Percentiles rank a stretch among this genome's conserved stretches.
phyloP scores from a whole-genome alignment of 371 early-diverging fungal genomes.

The Circinella umbellata region DNA sequence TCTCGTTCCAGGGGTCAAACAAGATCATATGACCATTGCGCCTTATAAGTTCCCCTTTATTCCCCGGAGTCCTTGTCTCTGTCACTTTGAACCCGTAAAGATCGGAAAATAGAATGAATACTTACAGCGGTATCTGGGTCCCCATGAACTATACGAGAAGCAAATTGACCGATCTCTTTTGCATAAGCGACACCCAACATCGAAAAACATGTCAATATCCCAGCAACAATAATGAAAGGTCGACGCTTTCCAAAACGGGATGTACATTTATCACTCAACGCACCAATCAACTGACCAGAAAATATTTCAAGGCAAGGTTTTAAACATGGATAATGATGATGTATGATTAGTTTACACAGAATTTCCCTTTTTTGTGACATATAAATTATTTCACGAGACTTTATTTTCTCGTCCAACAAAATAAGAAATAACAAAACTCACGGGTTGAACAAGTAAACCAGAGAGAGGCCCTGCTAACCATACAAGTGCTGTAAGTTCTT shows the following conservation, averaged over 20 bases:
- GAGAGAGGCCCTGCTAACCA: constrained; percentile 89
- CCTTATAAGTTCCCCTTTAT: too few species aligned
- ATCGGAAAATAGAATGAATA: background rate
- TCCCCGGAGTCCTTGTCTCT: too few species aligned
- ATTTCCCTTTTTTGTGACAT: background rate
- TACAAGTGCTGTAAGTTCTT: constrained; percentile 65
- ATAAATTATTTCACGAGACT: background rate
- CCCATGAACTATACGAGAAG: background rate
- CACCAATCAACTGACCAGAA: constrained; percentile 55
- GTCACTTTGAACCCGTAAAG: too few species aligned
- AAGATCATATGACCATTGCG: too few species aligned
- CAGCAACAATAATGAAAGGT: constrained; percentile 62
- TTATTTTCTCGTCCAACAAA: background rate
- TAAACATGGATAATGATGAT: background rate
- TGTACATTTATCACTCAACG: constrained; percentile 60
- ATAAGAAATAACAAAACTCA: constrained; percentile 17
- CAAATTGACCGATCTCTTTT: constrained; percentile 49
- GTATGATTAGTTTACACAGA: too few species aligned
- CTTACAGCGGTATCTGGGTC: constrained; percentile 5
- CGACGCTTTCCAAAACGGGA: constrained; percentile 59
- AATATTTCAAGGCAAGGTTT: background rate
- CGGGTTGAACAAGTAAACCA: constrained; percentile 49
- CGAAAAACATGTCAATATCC: constrained; percentile 56
- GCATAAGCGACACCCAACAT: constrained; percentile 71
- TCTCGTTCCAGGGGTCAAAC: too few species aligned